These are phyloP conservation scores for Peltaster fructicola DNA, from an alignment of 2,329 filamentous ascomycete species.

Conservation along the genomic window DNA sequence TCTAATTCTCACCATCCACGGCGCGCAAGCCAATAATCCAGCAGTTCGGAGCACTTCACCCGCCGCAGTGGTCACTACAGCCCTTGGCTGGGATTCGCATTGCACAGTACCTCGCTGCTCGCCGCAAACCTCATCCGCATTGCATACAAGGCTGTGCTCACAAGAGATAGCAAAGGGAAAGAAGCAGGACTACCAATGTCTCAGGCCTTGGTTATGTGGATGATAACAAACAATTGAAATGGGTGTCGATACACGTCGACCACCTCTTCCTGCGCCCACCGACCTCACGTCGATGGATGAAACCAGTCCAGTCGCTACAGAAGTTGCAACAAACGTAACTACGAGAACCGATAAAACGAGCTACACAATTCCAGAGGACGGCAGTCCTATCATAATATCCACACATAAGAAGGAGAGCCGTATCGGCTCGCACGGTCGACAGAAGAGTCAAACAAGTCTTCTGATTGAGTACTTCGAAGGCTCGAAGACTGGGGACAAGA, in stretches of 20 bases:
- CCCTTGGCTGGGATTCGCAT: too few relatives aligned
- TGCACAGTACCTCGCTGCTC: too few relatives aligned
- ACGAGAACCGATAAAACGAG: constrained; percentile 51
- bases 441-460: constrained; percentile 68
- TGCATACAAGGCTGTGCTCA: too few relatives aligned
- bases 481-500: constrained; percentile 43
- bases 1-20: too few relatives aligned
- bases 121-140: too few relatives aligned
- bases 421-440: constrained; percentile 32
- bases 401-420: constrained; percentile 40
- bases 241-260: constrained; percentile 26
- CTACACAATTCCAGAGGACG: constrained; percentile 70
- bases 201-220: too few relatives aligned
- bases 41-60: too few relatives aligned
- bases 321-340: constrained; percentile 50
- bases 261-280: constrained; percentile 61
- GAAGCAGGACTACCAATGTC: too few relatives aligned
- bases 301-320: constrained; percentile 27
- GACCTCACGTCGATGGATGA: constrained; percentile 47
- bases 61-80: too few relatives aligned
- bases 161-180: too few relatives aligned
- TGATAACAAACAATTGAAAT: constrained; percentile 13
- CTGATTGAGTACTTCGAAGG: constrained; percentile 92
- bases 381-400: constrained; percentile 79
- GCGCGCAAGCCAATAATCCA: too few relatives aligned